Evolutionary conservation across 1,284 basidiomycete species (phyloP), one percentile per base, ranked within the genome.

Genomic region (Ustilago tritici): DNA sequence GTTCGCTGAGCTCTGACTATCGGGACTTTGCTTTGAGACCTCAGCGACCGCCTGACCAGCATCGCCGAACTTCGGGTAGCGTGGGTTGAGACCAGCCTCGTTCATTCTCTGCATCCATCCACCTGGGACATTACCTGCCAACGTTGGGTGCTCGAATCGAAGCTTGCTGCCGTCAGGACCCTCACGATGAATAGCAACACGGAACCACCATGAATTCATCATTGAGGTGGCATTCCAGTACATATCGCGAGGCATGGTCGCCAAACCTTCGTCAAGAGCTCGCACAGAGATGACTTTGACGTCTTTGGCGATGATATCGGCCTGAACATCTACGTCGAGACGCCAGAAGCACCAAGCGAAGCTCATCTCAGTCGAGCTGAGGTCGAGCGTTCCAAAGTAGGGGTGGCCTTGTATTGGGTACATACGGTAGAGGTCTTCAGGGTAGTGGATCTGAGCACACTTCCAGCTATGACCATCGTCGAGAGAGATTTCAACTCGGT

Each of bases 271-370:
- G 79, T 92, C 91, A 87, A 90, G 90, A 11, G 89, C 90, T 47
- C 91, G 87, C 3, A 92, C 89, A 55, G 88, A 86, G 23, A 92
- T 87, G 4, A 87, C 87, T 15, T 91, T 87, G 4, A 87, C 87
- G 3, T 84, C 64, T 19, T 88, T 86, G 7, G 84, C 78, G 40
- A 81, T 78, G 31, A 92, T 83, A 14, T 82, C 74, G 10, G 56
- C 66, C 14, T 75, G 56, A 14, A 89, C 64, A 2, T 87, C 77
- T 6, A 90, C 85, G 0, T 88, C 82, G 65, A 89, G 87, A 0
- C 85, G 86, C 90, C 90, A 92, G 85, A 92, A 91, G 76, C 90
- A 90, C 91, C 91, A 92, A 77, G 90, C 90, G 78, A 89, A 90
- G 72, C 88, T 90, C 54, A 88, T 89, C 59, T 92, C 91, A 11